These are phyloP conservation scores for Hypocreales sp. DNA, from an alignment of 2,329 filamentous ascomycete species.

Conservation along the genomic window DNA sequence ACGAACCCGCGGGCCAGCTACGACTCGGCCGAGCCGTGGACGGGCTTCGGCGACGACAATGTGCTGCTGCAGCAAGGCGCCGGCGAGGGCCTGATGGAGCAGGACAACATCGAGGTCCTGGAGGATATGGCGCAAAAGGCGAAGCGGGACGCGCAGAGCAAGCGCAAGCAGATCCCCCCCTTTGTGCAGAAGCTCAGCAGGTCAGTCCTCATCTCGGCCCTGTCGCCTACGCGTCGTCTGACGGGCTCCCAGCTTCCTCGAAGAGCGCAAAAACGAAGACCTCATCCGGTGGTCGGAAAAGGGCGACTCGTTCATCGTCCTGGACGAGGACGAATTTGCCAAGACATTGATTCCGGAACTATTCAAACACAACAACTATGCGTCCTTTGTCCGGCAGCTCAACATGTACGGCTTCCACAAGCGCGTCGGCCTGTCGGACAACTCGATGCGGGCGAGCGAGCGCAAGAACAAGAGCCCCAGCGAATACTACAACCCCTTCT, in stretches of 20 bases:
- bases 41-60: constrained; percentile 24
- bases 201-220: no score
- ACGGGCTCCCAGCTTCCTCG: constrained; percentile 83
- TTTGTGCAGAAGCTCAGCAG: constrained; percentile 98
- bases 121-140: constrained; percentile 68
- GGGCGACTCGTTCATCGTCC: constrained; percentile 88
- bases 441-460: constrained; percentile 94
- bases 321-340: constrained; percentile 97
- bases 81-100: constrained; percentile 24
- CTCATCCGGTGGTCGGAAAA: constrained; percentile 95
- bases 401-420: constrained; percentile 99
- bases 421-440: constrained; percentile 81
- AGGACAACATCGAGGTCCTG: constrained; percentile 62
- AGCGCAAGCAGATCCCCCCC: constrained; percentile 89
- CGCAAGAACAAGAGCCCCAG: constrained; percentile 95
- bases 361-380: constrained; percentile 99
- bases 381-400: constrained; percentile 85
- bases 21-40: constrained; percentile 24
- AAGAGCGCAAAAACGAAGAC: constrained; percentile 84
- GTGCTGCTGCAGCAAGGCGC: constrained; percentile 19
- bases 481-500: constrained; percentile 96
- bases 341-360: constrained; percentile 93
- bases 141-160: constrained; percentile 76
- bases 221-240: no score
- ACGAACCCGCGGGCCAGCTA: constrained; percentile 22